Evolutionary conservation across 2,329 filamentous ascomycete species (phyloP), one percentile per base, ranked within the genome.

Genomic region (Fusarium bactridioides): DNA sequence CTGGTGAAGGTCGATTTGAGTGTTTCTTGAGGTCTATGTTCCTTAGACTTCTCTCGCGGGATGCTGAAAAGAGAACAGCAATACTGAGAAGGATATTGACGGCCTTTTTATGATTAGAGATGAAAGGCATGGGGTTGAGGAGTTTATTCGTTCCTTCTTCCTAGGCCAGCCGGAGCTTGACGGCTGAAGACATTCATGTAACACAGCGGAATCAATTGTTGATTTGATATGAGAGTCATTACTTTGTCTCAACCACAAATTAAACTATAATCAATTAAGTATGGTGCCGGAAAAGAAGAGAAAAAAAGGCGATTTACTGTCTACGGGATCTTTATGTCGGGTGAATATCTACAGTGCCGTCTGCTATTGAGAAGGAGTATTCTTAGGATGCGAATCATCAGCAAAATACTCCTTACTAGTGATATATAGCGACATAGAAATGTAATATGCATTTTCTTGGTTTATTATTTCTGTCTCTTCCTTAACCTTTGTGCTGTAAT

Each of bases 71-170:
- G 37, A 25, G 13, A 45, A 45, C 48, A 29, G 16, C 16, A 25
- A 29, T 45, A 19, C 33, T 29, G 37, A 31, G 33, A n/a, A 35
- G 25, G 19, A 31, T 16, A n/a, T 67, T 53, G 29, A 67, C 62
- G 53, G 64, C 45, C 45, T 61, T 50, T 47, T 59, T 18, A 64
- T 41, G 38, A 55, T 31, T 45, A 61, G n/a, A 47, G 11, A 64
- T 27, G 54, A 35, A 57, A 35, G 25, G 19, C 33, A 53, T 38
- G 25, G 40, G 45, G 37, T 51, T 58, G 47, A 47, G 65, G 57
- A 57, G 61, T 70, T 61, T 31, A 8, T 33, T 44, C 15, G 10
- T 35, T 27, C 37, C 23, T 45, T 47, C 40, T 38, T 33, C 13
- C 29, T 54, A 25, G 7, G 25, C 29, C 29, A 44, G 35, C 47